Base-by-base conservation (phyloP, 2,329 filamentous ascomycete species). In the Orbilia ellipsospora region DNA sequence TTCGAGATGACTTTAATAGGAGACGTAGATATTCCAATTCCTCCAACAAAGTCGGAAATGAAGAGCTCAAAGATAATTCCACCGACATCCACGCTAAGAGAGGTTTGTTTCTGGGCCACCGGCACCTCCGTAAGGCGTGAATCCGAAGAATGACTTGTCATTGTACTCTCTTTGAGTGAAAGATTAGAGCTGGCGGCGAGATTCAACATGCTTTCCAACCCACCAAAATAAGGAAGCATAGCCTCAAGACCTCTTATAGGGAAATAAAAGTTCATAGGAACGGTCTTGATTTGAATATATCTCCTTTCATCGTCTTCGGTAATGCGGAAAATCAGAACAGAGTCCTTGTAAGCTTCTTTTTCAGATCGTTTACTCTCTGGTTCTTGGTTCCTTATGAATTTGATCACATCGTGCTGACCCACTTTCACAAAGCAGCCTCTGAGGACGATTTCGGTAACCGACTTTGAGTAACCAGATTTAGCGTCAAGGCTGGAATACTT, bases 131-230 rank as follows among this genome's bases (percentile, higher is more conserved):
- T 77, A 10, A 78, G 79, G n/a, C 83, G 81, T 8, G 85, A 83
- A 54, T 87, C 85, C 77, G 91, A 90, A 15, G 40, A 23, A 1
- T 1, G n/a, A 18, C 7, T 1, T 16, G 3, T 36, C 73, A 86
- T 87, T 3, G 90, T 87, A 79, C 77, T 78, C 80, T 52, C 75
- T 63, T 57, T 80, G 16, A 73, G 78, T 44, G 80, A 80, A 13
- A 81, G 79, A 28, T 81, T 81, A 4, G 80, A 15, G 45, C 42
- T 68, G 79, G 81, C 57, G n/a, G 78, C 81, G 80, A 83, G 81
- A 77, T 95, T 96, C 51, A 99, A 84, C 62, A 99, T 90, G 78
- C 93, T 93, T 81, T 94, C 97, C 51, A 99, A 84, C 0, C 95
- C 95, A 42, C 95, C 95, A 82, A 97, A 94, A 86, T 92, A 93